A percentile compares a stretch with the other conserved stretches of the same genome.
Conservation (phyloP, 768 basidiomycete species). For the Termitomyces sp. region DNA sequence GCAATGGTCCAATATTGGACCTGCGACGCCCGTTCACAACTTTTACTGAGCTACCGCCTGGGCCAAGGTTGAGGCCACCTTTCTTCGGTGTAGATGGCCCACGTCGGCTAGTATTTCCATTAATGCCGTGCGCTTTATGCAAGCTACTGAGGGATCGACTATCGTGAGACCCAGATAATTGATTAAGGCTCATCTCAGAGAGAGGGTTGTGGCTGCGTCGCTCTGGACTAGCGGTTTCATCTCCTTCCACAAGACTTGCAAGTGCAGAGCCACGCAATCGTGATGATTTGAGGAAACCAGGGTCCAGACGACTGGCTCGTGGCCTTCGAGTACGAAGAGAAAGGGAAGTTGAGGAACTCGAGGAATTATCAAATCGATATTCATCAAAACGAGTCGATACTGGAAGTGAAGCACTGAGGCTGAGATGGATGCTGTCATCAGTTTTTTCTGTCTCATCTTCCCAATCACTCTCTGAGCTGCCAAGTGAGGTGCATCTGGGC, state of each 20-base stretch:
- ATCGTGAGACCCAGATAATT: slow-evolving; percentile 25
- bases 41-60: slow-evolving; percentile 7
- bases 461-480: slow-evolving; percentile 83
- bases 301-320: slow-evolving; percentile 64
- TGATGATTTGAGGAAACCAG: slow-evolving; percentile 56
- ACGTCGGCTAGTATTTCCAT: slow-evolving; percentile 45
- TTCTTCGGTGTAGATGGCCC: slow-evolving; percentile 42
- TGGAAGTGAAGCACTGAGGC: slow-evolving; percentile 39
- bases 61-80: slow-evolving; percentile 10
- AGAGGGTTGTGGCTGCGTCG: slow-evolving; percentile 38
- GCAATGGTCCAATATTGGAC: slow-evolving; percentile 73
- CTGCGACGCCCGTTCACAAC: slow-evolving; percentile 46
- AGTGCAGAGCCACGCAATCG: slow-evolving; percentile 42
- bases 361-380: slow-evolving; percentile 13
- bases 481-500: slow-evolving; percentile 42
- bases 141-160: slow-evolving; percentile 19
- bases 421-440: slow-evolving; percentile 66
- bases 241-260: slow-evolving; percentile 66
- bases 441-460: slow-evolving; percentile 71
- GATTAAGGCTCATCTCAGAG: slow-evolving; percentile 67
- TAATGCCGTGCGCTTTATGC: slow-evolving; percentile 28
- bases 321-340: slow-evolving; percentile 36
- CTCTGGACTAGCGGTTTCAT: slow-evolving; percentile 45
- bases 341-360: slow-evolving; percentile 19
- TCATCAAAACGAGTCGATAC: slow-evolving; percentile 22